Evolutionary conservation across 2,329 filamentous ascomycete species (phyloP), one percentile per base, ranked within the genome.

Genomic region (Zarea fungicola): DNA sequence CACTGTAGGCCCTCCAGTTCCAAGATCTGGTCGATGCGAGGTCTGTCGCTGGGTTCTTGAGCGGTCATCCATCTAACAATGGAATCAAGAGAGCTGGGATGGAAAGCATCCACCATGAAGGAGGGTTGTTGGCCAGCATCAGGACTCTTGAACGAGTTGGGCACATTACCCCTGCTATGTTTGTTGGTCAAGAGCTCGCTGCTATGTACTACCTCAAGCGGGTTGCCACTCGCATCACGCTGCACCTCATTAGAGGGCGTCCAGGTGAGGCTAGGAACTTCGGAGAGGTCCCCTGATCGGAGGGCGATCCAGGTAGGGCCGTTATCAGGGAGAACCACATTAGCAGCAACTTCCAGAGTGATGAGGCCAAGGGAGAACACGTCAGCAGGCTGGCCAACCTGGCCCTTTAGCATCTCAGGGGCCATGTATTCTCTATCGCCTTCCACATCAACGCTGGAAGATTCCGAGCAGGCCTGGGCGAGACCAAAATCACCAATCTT

Each of bases 341-440:
- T 99, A 54, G 87, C 90, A 22, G 90, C 92, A 60, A 91, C 93
- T 70, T 99, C 93, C 42, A 96, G 81, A 65, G 96, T 87, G 66
- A 97, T 95, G 59, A 97, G 80, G 44, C 93, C 93, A 25, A 99
- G 80, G 10, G 93, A 89, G 66, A 96, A 99, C 43, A 99, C 80
- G 66, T 99, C 93, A 29, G 90, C 87, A 31, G 92, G 87, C 65
- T 92, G 93, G 69, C 95, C 90, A 58, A 87, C 93, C 54, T 84
- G 81, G 35, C 91, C 92, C 61, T 82, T 81, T 18, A 99, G 80
- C 53, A 96, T 89, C 67, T 99, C 93, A 0, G 91, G 91, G 1
- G 88, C 92, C 63, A 99, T 92, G 64, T 99, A 99, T 64, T 96
- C 89, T 42, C 93, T 87, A 64, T 99, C 93, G 26, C 93, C 93